Conservation (phyloP, 805 yeast genomes). For the Metschnikowia reukaufii region DNA sequence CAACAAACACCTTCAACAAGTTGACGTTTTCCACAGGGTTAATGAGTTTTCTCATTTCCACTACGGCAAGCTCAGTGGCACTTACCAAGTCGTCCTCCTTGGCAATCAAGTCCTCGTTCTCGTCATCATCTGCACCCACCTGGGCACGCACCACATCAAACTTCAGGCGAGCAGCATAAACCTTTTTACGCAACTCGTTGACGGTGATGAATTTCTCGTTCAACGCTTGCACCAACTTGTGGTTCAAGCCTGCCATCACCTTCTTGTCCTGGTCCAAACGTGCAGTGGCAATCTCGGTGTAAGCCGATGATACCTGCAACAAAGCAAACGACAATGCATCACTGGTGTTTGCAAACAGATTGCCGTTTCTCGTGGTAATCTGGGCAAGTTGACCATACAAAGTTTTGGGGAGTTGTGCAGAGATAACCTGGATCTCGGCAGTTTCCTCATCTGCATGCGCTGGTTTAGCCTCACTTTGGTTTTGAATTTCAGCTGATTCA, state of each 20-base stretch:
- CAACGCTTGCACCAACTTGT: slow-evolving; percentile 51
- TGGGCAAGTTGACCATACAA: slow-evolving; percentile 69
- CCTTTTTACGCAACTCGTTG: slow-evolving; percentile 60
- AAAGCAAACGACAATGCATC: slow-evolving; percentile 55
- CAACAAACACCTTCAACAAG: slow-evolving; percentile 63
- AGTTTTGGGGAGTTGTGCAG: slow-evolving; percentile 58
- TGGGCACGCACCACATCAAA: slow-evolving; percentile 72
- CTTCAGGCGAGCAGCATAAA: slow-evolving; percentile 65
- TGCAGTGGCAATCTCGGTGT: slow-evolving; percentile 63
- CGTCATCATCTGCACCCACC: slow-evolving; percentile 41
- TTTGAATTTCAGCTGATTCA: too few relatives aligned
- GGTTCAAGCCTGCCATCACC: slow-evolving; percentile 59
- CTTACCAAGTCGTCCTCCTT: slow-evolving; percentile 78
- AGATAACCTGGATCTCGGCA: slow-evolving; percentile 32
- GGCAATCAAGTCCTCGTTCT: slow-evolving; percentile 51
- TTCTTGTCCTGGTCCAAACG: slow-evolving; percentile 69
- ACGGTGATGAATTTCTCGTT: slow-evolving; percentile 62
- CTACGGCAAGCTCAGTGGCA: slow-evolving; percentile 77
- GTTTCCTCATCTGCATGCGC: slow-evolving; percentile 16
- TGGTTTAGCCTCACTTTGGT: not conserved
- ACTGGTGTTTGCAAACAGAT: slow-evolving; percentile 44
- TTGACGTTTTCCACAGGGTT: slow-evolving; percentile 64
- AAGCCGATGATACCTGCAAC: slow-evolving; percentile 53
- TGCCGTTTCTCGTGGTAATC: slow-evolving; percentile 50
- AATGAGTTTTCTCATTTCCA: slow-evolving; percentile 70